Evolutionary conservation across 2,329 filamentous ascomycete species (phyloP).

Genomic region (Mycocentrospora acerina): DNA sequence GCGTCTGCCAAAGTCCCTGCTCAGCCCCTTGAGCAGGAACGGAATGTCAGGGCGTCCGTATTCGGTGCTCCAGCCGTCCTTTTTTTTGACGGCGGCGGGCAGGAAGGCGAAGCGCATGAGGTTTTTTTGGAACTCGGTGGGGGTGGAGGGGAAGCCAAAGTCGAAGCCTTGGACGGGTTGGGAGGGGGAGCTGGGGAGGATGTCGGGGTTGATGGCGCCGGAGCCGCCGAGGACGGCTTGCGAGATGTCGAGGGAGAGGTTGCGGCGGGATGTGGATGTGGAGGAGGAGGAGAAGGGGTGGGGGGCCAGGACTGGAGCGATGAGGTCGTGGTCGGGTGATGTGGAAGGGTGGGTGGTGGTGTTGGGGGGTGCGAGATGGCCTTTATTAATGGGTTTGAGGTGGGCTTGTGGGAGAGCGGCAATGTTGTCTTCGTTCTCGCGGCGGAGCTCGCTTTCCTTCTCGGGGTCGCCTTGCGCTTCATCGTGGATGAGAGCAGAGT

Average conservation of each 20-base stretch:
- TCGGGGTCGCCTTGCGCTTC: constrained; percentile 78
- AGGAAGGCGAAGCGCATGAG: constrained; percentile 90
- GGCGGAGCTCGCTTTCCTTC: constrained; percentile 75
- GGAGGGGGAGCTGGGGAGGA: constrained; percentile 30
- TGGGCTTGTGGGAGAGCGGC: constrained; percentile 71
- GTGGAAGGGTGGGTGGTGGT: constrained; percentile 19
- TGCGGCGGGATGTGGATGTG: constrained; percentile 43
- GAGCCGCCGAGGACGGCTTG: constrained; percentile 36
- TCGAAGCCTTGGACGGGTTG: constrained; percentile 41
- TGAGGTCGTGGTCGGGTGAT: constrained; percentile 28
- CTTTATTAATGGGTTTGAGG: constrained; percentile 27
- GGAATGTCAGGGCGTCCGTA: constrained; percentile 88
- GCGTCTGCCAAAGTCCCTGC: constrained; percentile 75
- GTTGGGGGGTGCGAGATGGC: constrained; percentile 47
- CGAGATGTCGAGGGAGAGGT: constrained; percentile 47
- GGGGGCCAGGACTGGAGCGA: constrained; percentile 20
- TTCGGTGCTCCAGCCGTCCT: constrained; percentile 84
- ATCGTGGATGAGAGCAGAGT: constrained; percentile 78
- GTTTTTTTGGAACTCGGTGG: constrained; percentile 84
- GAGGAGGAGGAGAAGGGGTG: constrained; percentile 1
- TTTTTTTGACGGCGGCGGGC: constrained; percentile 51
- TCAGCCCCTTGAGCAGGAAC: constrained; percentile 82
- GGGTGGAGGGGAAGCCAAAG: constrained; percentile 76
- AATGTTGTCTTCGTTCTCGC: constrained; percentile 81
- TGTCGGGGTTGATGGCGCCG: constrained; percentile 47